phyloP scores from a whole-genome alignment of 2,329 filamentous ascomycete genomes.

The Aspergillus brasiliensis region DNA sequence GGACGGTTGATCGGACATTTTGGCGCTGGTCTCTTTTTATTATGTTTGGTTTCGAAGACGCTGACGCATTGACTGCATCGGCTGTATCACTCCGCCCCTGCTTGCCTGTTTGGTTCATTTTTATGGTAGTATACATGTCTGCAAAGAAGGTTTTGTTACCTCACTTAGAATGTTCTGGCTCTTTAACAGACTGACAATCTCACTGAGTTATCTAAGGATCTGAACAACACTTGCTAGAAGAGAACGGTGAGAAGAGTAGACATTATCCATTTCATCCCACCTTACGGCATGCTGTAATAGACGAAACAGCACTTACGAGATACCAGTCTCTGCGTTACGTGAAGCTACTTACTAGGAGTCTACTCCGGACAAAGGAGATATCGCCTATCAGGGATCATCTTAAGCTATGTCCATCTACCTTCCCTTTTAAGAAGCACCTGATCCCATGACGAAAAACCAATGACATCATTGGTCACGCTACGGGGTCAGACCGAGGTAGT shows the following conservation, averaged over 20 bases:
- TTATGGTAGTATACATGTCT: slow-evolving; percentile 33
- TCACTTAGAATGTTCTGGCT: slow-evolving; percentile 28
- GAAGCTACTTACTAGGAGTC: too few relatives aligned
- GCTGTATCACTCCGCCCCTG: slow-evolving; percentile 23
- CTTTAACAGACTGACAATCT: slow-evolving; percentile 36
- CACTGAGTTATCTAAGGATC: slow-evolving; percentile 24
- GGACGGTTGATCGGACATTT: slow-evolving; percentile 26
- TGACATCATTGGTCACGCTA: too few relatives aligned
- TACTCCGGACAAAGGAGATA: too few relatives aligned
- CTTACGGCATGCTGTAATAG: too few relatives aligned
- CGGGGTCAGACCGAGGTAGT: too few relatives aligned
- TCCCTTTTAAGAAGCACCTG: too few relatives aligned
- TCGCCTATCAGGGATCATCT: too few relatives aligned
- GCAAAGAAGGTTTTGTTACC: slow-evolving; percentile 23
- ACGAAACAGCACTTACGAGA: too few relatives aligned
- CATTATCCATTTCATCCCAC: too few relatives aligned
- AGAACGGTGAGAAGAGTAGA: background rate
- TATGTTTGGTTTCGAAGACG: slow-evolving; percentile 18
- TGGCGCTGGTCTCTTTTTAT: slow-evolving; percentile 31
- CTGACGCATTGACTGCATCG: slow-evolving; percentile 23
- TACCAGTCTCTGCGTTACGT: too few relatives aligned
- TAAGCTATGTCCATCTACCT: too few relatives aligned
- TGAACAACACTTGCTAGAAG: background rate
- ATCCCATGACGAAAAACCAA: too few relatives aligned
- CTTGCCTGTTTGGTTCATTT: slow-evolving; percentile 26